Base-by-base conservation (phyloP, 768 basidiomycete species). In the Glaciozyma antarctica region DNA sequence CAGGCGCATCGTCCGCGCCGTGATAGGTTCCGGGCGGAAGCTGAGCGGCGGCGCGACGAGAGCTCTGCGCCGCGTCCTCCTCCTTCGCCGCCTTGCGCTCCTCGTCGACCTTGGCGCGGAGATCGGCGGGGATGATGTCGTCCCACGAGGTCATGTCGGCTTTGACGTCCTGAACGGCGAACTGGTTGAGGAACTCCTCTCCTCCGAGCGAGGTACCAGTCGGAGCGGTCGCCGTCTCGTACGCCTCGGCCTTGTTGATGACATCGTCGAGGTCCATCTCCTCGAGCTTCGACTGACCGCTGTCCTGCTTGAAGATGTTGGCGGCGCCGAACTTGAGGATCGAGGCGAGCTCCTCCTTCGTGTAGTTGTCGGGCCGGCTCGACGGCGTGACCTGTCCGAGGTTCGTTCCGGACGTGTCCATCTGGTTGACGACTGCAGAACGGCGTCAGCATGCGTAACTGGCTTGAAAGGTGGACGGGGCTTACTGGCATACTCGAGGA, bases 241-340 rank as follows among this genome's bases (percentile, higher is more conserved):
- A 95, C 73, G 88, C 90, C 78, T 99, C 95, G 30, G 95, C 95
- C 62, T 88, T 86, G 74, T 87, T 95, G 61, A 99, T 83, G 74
- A 99, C 92, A 72, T 98, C 95, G 77, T 98, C 95, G 28, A 99
- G 84, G 78, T 99, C 92, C 90, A 99, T 91, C 77, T 98, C 93
- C 74, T 94, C 94, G 47, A 99, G 85, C 78, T 98, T 97, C 78
- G 92, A 84, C 77, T 84, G 91, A 78, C 94, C 85, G 63, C 81
- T 82, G 77, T 98, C 94, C 77, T 92, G 91, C 81, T 97, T 94
- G 79, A 98, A 99, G 88, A 99, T 94, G 80, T 89, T 97, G 78
- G 95, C 91, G 15, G 95, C 95, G 60, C 95, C 95, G 76, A 94
- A 99, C 78, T 99, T 99, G 76, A 99, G 82, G 58, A 99, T 97